Percentiles rank a stretch among this genome's conserved stretches.
Evolutionary conservation across 2,329 filamentous ascomycete species (phyloP).

Genomic region (Dothistroma septosporum): DNA sequence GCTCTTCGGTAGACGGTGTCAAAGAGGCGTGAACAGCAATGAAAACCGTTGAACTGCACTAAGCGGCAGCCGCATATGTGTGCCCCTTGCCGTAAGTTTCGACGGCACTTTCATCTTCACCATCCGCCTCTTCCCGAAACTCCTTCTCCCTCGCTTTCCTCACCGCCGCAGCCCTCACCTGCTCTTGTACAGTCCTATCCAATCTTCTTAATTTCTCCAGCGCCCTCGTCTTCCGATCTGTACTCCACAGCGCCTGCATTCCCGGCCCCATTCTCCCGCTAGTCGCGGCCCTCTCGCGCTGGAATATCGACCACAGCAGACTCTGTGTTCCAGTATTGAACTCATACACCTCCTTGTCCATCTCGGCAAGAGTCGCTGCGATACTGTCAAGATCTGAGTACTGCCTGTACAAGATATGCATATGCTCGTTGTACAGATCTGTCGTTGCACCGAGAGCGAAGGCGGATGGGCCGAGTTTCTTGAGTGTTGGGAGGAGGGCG

Average conservation of each 20-base stretch:
- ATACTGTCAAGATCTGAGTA: constrained; percentile 56
- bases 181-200: constrained; percentile 5
- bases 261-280: constrained; percentile 21
- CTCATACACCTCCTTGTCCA: constrained; percentile 59
- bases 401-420: constrained; percentile 58
- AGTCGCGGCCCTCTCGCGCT: constrained; percentile 25
- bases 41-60: not conserved
- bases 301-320: constrained; percentile 37
- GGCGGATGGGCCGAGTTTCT: constrained; percentile 62
- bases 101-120: not conserved
- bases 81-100: not conserved
- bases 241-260: constrained; percentile 32
- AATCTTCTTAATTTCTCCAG: constrained; percentile 23
- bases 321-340: constrained; percentile 50
- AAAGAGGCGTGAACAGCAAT: not conserved
- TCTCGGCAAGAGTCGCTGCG: constrained; percentile 58
- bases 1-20: not conserved
- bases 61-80: not conserved
- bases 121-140: not conserved
- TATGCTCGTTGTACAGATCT: constrained; percentile 64
- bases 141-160: constrained; percentile 4
- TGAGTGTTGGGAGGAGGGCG: constrained; percentile 62
- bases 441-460: constrained; percentile 70
- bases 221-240: constrained; percentile 36
- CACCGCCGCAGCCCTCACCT: constrained; percentile 1